Conservation (phyloP, 176 grass and related monocot genomes). For the Oryza meyeriana region DNA sequence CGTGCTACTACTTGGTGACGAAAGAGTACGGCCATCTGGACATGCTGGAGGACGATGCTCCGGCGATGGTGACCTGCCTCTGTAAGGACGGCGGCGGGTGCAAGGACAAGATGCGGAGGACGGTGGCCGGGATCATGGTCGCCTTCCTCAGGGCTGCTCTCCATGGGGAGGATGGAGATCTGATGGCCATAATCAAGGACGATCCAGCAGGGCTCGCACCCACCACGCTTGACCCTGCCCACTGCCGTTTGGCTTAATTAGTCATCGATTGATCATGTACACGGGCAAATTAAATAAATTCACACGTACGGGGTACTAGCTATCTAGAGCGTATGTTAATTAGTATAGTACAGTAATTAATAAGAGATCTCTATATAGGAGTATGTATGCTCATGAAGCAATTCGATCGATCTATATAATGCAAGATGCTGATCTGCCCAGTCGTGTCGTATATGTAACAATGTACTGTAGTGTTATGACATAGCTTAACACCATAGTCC, state of each 20-base stretch:
- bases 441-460: too few relatives aligned
- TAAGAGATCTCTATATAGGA: too few relatives aligned
- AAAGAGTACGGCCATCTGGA: constrained; percentile 60
- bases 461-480: too few relatives aligned
- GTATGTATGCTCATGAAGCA: too few relatives aligned
- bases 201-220: constrained; percentile 36
- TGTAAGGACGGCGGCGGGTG: constrained; percentile 52
- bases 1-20: constrained; percentile 57
- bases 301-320: too few relatives aligned
- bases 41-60: constrained; percentile 50
- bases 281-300: neutral
- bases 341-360: too few relatives aligned
- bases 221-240: constrained; percentile 33
- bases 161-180: constrained; percentile 24
- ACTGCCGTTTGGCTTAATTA: constrained; percentile 8
- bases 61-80: constrained; percentile 31
- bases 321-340: too few relatives aligned
- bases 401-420: too few relatives aligned
- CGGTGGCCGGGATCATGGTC: constrained; percentile 39
- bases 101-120: constrained; percentile 56
- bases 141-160: constrained; percentile 47
- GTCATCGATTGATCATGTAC: neutral
- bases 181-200: constrained; percentile 34
- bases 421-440: too few relatives aligned
- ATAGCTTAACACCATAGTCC: too few relatives aligned